Percentiles rank a stretch among this genome's conserved stretches.
phyloP scores from a whole-genome alignment of 2,329 filamentous ascomycete species.

The Metarhizium rileyi region DNA sequence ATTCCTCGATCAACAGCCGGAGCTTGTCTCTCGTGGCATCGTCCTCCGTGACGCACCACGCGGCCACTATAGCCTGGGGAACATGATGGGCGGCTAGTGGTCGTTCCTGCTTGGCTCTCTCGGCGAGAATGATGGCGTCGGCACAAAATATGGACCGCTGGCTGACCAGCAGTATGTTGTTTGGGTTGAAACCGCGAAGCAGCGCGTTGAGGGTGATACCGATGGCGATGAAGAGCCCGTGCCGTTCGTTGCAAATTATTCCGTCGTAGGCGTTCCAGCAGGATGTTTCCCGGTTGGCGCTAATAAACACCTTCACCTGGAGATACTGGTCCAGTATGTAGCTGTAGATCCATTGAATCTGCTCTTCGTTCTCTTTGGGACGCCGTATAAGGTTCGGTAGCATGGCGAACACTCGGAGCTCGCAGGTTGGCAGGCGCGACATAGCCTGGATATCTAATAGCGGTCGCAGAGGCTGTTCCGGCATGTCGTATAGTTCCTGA shows the following conservation, averaged over 20 bases:
- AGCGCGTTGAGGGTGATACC: not conserved
- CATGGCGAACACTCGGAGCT: not conserved
- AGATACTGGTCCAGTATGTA: not conserved
- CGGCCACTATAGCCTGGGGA: not conserved
- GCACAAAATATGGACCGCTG: not conserved
- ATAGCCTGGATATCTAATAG: not conserved
- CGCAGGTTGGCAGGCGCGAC: not conserved
- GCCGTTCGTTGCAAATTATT: not conserved
- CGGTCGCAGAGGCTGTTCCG: not conserved
- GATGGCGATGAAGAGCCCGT: not conserved
- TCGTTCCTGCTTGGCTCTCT: not conserved
- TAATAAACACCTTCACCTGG: not conserved
- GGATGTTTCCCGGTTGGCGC: not conserved
- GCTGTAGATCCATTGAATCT: not conserved
- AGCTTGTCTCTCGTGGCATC: not conserved
- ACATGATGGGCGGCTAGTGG: not conserved
- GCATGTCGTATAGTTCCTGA: not conserved
- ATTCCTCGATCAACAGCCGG: not conserved
- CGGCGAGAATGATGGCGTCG: not conserved
- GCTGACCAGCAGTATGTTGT: not conserved
- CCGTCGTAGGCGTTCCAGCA: not conserved
- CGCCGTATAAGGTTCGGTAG: not conserved
- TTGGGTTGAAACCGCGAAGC: not conserved
- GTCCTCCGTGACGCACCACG: not conserved
- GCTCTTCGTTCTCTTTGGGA: not conserved